These are phyloP conservation scores for Raphanus sativus DNA, from an alignment of 345 rosid species.

Conservation along the genomic window DNA sequence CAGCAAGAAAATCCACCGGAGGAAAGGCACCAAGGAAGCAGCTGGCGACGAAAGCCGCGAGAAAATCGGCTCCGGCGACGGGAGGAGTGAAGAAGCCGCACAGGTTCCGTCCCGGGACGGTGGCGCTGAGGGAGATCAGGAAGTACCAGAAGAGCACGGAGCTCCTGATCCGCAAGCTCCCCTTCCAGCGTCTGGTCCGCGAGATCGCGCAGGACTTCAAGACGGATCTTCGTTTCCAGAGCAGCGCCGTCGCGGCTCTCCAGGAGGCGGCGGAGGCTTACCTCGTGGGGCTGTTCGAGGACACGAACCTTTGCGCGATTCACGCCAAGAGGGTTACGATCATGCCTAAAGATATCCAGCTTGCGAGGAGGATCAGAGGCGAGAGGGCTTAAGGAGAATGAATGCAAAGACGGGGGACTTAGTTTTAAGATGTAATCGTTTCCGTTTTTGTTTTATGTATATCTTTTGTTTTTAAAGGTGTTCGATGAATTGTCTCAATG, in stretches of 20 bases:
- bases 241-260: background rate
- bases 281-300: background rate
- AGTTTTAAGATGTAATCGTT: too few species aligned
- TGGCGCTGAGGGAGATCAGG: background rate
- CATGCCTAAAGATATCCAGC: background rate
- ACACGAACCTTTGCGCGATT: background rate
- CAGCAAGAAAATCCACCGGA: background rate
- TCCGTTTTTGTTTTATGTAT: background rate
- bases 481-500: background rate
- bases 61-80: background rate
- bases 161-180: background rate
- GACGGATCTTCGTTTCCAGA: background rate
- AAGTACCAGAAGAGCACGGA: background rate
- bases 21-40: background rate
- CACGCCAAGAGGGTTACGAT: background rate
- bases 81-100: background rate
- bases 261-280: background rate
- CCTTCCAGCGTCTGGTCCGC: background rate
- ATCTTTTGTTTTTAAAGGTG: background rate
- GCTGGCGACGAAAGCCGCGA: background rate
- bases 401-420: too few species aligned
- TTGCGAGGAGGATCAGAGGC: background rate
- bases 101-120: background rate
- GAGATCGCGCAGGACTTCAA: background rate
- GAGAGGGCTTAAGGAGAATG: too few species aligned